Conservation (phyloP, 768 basidiomycete genomes). For the Baorangia bicolor region DNA sequence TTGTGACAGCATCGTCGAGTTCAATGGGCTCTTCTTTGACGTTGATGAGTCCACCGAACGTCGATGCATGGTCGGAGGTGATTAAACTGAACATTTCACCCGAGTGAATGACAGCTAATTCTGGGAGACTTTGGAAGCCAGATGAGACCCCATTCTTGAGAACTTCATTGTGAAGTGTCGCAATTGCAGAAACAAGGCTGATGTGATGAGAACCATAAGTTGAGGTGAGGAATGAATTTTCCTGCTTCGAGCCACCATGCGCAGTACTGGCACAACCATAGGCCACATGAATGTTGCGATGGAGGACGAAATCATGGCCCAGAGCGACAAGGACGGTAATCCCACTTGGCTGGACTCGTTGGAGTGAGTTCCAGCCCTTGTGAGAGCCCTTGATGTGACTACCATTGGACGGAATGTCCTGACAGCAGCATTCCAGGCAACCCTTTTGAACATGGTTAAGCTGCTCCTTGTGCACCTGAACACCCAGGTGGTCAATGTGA, state of each 20-base stretch:
- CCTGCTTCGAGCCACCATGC: not conserved
- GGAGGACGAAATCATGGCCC: conserved; percentile 22
- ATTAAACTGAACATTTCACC: not conserved
- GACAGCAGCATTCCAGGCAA: conserved; percentile 18
- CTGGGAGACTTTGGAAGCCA: not conserved
- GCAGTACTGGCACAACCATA: not conserved
- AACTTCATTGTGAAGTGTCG: not conserved
- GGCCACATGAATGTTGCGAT: conserved; percentile 14
- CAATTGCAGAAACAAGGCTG: not conserved
- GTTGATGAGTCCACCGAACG: not conserved
- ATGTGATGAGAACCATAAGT: not conserved
- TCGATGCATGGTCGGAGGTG: not conserved
- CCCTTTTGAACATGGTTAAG: conserved; percentile 29
- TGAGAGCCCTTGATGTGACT: conserved; percentile 31
- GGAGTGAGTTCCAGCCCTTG: conserved; percentile 29
- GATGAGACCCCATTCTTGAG: not conserved
- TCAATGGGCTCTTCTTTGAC: too few relatives aligned
- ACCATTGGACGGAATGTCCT: conserved; percentile 26
- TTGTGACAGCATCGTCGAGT: too few relatives aligned
- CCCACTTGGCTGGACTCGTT: conserved; percentile 22
- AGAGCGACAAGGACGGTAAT: conserved; percentile 17
- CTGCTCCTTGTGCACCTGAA: conserved; percentile 28
- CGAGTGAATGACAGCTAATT: not conserved
- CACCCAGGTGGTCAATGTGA: too few relatives aligned
- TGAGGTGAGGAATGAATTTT: not conserved